phyloP scores from a whole-genome alignment of 495 filamentous ascomycete species.

The Hypoxylon subgilvum region DNA sequence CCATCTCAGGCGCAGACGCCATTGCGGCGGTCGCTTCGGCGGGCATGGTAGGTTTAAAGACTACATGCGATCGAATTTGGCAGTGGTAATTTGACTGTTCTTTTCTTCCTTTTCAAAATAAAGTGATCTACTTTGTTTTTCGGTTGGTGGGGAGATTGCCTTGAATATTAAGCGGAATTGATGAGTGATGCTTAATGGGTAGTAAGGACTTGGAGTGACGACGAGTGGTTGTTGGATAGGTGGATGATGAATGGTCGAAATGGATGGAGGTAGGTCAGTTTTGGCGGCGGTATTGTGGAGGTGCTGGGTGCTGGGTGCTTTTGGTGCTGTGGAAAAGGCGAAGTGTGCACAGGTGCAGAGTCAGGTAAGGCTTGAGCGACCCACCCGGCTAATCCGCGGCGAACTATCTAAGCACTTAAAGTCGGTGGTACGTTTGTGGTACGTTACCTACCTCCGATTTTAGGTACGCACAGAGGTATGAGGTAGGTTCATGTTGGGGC shows the following conservation, averaged over 20 bases:
- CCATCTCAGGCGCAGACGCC: slow-evolving; percentile 37
- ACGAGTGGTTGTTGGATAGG: slow-evolving; percentile 25
- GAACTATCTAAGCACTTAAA: background rate
- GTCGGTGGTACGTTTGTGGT: slow-evolving; percentile 31
- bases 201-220: too few species aligned
- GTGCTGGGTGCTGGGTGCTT: background rate
- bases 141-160: too few species aligned
- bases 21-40: slow-evolving; percentile 42
- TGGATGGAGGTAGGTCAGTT: slow-evolving; percentile 29
- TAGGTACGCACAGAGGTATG: background rate
- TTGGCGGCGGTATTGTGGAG: slow-evolving; percentile 28
- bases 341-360: slow-evolving; percentile 1
- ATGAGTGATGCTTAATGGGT: too few species aligned
- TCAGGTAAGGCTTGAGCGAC: background rate
- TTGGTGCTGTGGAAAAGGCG: slow-evolving; percentile 9
- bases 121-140: too few species aligned
- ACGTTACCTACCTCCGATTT: slow-evolving; percentile 22
- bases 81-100: too few species aligned
- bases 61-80: slow-evolving; percentile 47
- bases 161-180: too few species aligned
- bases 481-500: slow-evolving; percentile 8
- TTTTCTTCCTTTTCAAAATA: slow-evolving; percentile 12
- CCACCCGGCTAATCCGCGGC: slow-evolving; percentile 28
- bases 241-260: slow-evolving; percentile 33
- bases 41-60: slow-evolving; percentile 37